Evolutionary conservation across 345 rosid genomes (phyloP).

Genomic region (Nasturtium officinale): DNA sequence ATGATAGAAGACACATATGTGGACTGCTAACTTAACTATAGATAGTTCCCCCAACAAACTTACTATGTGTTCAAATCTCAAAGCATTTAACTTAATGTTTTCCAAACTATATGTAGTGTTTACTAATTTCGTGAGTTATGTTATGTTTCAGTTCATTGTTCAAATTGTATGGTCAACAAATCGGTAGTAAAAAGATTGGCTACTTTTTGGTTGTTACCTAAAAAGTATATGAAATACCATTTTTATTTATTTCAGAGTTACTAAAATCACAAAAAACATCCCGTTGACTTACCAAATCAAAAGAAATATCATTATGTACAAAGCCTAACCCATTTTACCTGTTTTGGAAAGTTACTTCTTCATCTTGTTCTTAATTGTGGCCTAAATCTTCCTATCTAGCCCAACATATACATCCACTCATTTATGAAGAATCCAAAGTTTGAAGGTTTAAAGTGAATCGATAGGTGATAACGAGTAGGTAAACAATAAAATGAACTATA

Average conservation of each 20-base stretch:
- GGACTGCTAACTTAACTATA: too few relatives aligned
- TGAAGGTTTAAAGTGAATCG: slow-evolving; percentile 17
- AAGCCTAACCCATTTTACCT: slow-evolving; percentile 44
- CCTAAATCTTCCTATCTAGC: slow-evolving; percentile 17
- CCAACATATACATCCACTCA: slow-evolving; percentile 32
- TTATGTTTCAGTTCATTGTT: slow-evolving; percentile 10
- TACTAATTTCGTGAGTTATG: background rate
- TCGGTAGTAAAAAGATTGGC: background rate
- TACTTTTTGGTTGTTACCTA: slow-evolving; percentile 19
- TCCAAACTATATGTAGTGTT: background rate
- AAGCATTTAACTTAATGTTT: background rate
- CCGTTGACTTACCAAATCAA: slow-evolving; percentile 37
- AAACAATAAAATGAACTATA: slow-evolving; percentile 14
- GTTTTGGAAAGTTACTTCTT: slow-evolving; percentile 37
- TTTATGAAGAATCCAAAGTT: slow-evolving; percentile 19
- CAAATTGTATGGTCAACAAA: slow-evolving; percentile 19
- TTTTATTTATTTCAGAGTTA: background rate
- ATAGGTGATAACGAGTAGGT: slow-evolving; percentile 12
- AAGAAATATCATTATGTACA: slow-evolving; percentile 25
- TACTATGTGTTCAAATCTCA: background rate
- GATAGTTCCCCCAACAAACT: background rate
- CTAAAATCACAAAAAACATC: slow-evolving; percentile 1
- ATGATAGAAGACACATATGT: too few relatives aligned
- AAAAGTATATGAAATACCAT: slow-evolving; percentile 6
- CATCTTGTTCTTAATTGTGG: slow-evolving; percentile 17